Conservation (phyloP, 495 filamentous ascomycete species). For the Xylaria venustula region DNA sequence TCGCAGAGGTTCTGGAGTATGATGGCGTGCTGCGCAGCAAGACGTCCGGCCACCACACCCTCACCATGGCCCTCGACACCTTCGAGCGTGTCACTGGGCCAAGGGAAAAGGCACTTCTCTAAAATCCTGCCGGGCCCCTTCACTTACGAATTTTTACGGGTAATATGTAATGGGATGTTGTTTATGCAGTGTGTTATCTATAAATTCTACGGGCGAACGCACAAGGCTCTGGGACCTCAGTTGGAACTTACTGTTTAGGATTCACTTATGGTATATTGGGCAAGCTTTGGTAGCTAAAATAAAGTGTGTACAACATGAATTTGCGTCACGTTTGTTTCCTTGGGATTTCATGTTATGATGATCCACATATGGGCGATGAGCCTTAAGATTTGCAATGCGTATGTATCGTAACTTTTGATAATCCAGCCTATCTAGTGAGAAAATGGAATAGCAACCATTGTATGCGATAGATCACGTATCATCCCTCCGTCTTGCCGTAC, state of each 20-base stretch:
- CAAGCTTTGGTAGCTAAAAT: not conserved
- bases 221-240: not conserved
- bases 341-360: too few relatives aligned
- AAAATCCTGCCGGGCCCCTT: not conserved
- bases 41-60: conserved; percentile 85
- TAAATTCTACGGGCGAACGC: too few relatives aligned
- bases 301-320: not conserved
- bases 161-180: too few relatives aligned
- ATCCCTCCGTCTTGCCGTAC: not conserved
- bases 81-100: conserved; percentile 79
- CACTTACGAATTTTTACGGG: too few relatives aligned
- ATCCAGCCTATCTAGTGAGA: too few relatives aligned
- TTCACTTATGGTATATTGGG: not conserved
- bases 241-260: not conserved
- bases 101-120: conserved; percentile 40
- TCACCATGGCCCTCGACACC: conserved; percentile 87
- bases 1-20: conserved; percentile 98
- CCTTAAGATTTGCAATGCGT: too few relatives aligned
- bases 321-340: not conserved
- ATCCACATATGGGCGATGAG: too few relatives aligned
- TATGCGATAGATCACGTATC: not conserved
- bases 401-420: not conserved
- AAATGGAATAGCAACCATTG: too few relatives aligned
- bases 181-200: too few relatives aligned
- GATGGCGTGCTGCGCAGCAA: conserved; percentile 83